Base-by-base conservation (phyloP, 306 rosid genomes). In the Psophocarpus tetragonolobus region DNA sequence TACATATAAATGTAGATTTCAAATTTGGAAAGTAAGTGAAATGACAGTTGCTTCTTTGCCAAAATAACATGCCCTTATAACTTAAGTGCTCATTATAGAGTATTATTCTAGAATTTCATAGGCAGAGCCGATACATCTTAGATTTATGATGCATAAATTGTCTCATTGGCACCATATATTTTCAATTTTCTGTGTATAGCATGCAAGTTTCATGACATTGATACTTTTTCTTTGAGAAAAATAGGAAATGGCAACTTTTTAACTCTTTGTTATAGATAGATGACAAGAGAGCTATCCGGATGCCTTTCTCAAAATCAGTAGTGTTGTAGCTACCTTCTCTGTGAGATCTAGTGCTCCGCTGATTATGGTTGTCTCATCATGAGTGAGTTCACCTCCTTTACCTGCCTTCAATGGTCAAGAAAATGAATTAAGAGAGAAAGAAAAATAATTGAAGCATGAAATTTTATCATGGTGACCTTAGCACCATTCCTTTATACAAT, bases 381-480 rank as follows among this genome's bases (percentile, higher is more conserved):
- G 98, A 39, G 98, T 92, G 73, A 95, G 97, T 79, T 95, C 98
- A 63, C 98, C 98, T 6, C 98, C 98, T 83, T 89, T 92, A 65
- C 98, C 98, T 51, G 96, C 98, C 98, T 95, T 74, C 50, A 18
- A 80, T 50, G 61, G 65, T 85, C 56, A 56, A 29, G 23, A 81
- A 39, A 77, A 68, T 68, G 56, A 77, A 39, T 32, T 64, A 76
- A 24, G 21, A 14, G 69, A 67, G 27, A 80, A 36, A 42, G 51
- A 18, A 70, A 35, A 36, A 51, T 5, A 29, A 61, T 18, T 41
- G 47, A 67, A 41, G 72, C 75, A 17, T 45, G 23, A 71, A 65
- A 71, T 3, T 47, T 75, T 18, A 6, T 27, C 80, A 65, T 18
- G 74, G 61, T 56, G 51, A 84, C 36, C 56, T 60, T 57, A 61